Evolutionary conservation across 2,329 filamentous ascomycete species (phyloP).

Genomic region (Penicillium decumbens): DNA sequence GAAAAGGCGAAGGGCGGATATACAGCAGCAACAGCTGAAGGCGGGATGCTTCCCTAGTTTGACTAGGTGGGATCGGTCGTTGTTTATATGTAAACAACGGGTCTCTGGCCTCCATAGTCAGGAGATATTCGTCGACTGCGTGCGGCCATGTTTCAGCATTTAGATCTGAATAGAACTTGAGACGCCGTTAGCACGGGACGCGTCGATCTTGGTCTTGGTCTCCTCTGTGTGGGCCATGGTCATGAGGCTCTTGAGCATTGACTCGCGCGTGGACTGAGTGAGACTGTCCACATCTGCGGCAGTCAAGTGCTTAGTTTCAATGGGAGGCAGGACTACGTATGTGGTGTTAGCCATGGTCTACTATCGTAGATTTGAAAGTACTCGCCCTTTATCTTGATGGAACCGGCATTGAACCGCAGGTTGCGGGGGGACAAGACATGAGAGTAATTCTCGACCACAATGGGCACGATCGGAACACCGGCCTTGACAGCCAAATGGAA

Average conservation of each 20-base stretch:
- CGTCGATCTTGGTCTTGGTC: constrained; percentile 17
- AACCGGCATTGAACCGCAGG: constrained; percentile 62
- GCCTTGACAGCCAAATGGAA: constrained; percentile 95
- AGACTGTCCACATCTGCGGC: constrained; percentile 73
- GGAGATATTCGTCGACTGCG: background rate
- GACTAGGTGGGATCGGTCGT: background rate
- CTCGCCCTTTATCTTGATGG: constrained; percentile 70
- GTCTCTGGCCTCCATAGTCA: background rate
- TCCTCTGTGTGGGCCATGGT: constrained; percentile 37
- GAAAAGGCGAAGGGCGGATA: constrained; percentile 2
- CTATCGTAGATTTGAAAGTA: constrained; percentile 1
- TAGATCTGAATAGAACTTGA: constrained; percentile 37
- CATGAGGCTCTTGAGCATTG: constrained; percentile 63
- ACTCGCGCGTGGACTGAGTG: constrained; percentile 61
- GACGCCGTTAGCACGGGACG: constrained; percentile 20
- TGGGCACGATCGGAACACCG: constrained; percentile 84
- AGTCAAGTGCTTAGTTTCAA: constrained; percentile 68
- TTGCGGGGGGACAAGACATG: constrained; percentile 64
- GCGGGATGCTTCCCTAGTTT: background rate
- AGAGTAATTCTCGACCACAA: constrained; percentile 75
- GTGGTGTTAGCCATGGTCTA: constrained; percentile 4
- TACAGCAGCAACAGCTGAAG: constrained; percentile 1
- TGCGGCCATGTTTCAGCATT: constrained; percentile 9
- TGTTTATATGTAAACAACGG: background rate
- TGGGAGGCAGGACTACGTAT: constrained; percentile 68